phyloP scores from a whole-genome alignment of 192 early-diverging fungal species.

The Backusella sp. region DNA sequence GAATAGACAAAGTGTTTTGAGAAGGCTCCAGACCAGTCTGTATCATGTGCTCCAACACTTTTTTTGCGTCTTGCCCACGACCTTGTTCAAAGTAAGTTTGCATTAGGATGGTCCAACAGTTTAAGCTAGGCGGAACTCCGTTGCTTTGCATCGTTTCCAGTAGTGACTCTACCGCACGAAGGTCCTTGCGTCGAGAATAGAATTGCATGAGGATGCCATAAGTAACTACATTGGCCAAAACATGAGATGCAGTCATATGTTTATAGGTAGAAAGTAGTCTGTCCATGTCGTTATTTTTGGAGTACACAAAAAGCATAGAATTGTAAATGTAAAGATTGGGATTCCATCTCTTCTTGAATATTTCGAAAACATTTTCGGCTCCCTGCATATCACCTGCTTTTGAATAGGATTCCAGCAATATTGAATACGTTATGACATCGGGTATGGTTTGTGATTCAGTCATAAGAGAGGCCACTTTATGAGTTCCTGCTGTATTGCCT shows the following conservation, averaged over 20 bases:
- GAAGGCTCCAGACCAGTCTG: constrained; percentile 39
- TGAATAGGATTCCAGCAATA: constrained; percentile 78
- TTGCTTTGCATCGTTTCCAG: constrained; percentile 44
- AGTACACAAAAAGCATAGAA: constrained; percentile 76
- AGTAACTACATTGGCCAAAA: constrained; percentile 44
- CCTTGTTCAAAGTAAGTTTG: constrained; percentile 41
- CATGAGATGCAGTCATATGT: constrained; percentile 37
- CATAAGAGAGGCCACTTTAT: constrained; percentile 18
- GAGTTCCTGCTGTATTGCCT: constrained; percentile 36
- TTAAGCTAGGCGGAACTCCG: constrained; percentile 34
- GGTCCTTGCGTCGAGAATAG: constrained; percentile 38
- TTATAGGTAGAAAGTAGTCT: constrained; percentile 44
- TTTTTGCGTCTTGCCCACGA: constrained; percentile 35
- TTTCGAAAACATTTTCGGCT: constrained; percentile 79
- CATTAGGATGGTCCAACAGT: constrained; percentile 51
- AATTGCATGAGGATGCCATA: constrained; percentile 45
- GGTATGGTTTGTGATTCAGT: neutral
- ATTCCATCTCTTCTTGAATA: constrained; percentile 57
- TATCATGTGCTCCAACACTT: constrained; percentile 45
- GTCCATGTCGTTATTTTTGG: constrained; percentile 43
- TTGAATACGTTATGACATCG: constrained; percentile 53
- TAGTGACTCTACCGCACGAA: constrained; percentile 36
- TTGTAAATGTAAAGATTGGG: constrained; percentile 81
- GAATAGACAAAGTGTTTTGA: constrained; percentile 38
- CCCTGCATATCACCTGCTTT: constrained; percentile 61